These are phyloP conservation scores for Pascua guehoae DNA, from an alignment of 1,284 basidiomycete species.

Conservation along the genomic window DNA sequence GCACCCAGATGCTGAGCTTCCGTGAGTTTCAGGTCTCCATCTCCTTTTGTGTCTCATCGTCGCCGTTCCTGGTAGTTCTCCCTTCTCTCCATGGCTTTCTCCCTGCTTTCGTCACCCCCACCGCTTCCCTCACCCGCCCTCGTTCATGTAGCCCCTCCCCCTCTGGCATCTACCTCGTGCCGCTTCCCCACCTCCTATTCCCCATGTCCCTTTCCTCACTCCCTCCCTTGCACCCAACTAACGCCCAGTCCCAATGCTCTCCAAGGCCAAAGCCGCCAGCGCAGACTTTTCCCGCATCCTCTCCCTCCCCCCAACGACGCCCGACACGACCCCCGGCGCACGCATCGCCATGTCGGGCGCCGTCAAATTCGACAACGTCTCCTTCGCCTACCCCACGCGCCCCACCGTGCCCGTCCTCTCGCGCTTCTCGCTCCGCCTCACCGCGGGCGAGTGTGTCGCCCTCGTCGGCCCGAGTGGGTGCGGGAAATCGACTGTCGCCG, in stretches of 20 bases:
- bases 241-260: slow-evolving; percentile 67
- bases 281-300: slow-evolving; percentile 70
- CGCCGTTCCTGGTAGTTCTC: too few species aligned
- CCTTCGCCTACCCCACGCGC: slow-evolving; percentile 79
- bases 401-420: slow-evolving; percentile 67
- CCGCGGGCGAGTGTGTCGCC: slow-evolving; percentile 74
- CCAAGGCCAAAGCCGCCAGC: slow-evolving; percentile 74
- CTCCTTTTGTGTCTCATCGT: too few species aligned
- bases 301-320: slow-evolving; percentile 56
- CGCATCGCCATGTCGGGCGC: slow-evolving; percentile 64
- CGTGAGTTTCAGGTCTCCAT: slow-evolving; percentile 56
- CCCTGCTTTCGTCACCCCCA: too few species aligned
- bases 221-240: background rate
- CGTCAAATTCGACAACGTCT: slow-evolving; percentile 66
- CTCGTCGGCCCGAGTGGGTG: slow-evolving; percentile 83
- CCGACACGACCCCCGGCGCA: slow-evolving; percentile 65
- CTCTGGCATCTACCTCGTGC: too few species aligned
- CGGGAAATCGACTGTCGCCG: slow-evolving; percentile 81
- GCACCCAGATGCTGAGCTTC: slow-evolving; percentile 81
- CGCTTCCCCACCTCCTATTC: too few species aligned
- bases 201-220: too few species aligned
- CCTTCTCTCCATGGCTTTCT: too few species aligned
- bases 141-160: too few species aligned
- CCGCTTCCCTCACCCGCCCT: too few species aligned
- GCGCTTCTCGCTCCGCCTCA: slow-evolving; percentile 62